phyloP scores from a whole-genome alignment of 352 stramenopile genomes.

The Thalassiosira oceanica region DNA sequence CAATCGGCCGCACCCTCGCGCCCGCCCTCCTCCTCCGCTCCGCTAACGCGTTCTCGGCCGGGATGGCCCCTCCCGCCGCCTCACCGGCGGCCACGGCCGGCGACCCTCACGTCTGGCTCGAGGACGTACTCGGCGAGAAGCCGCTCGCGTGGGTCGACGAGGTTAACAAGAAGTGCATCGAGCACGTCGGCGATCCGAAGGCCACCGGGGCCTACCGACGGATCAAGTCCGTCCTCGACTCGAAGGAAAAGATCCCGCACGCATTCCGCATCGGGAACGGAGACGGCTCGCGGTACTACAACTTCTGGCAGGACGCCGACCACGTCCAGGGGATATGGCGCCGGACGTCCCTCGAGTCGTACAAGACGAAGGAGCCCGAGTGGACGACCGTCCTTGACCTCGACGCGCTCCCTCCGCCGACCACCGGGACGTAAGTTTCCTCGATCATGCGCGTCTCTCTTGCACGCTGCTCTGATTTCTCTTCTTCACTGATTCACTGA shows the following conservation, averaged over 20 bases:
- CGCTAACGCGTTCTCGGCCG: too few relatives aligned
- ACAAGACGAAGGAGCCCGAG: constrained; percentile 26
- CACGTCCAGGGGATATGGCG: constrained; percentile 64
- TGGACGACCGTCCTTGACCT: constrained; percentile 62
- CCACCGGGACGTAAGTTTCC: constrained; percentile 28
- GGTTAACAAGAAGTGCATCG: constrained; percentile 32
- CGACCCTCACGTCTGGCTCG: constrained; percentile 43
- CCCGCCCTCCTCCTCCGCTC: too few relatives aligned
- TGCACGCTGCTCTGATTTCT: constrained; percentile 41
- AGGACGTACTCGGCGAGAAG: constrained; percentile 42
- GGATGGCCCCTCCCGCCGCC: not conserved
- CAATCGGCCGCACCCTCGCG: too few relatives aligned
- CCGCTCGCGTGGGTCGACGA: constrained; percentile 43
- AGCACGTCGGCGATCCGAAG: constrained; percentile 24
- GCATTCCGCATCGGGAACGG: constrained; percentile 40
- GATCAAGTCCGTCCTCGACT: constrained; percentile 49
- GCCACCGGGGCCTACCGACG: constrained; percentile 18
- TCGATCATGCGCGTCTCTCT: too few relatives aligned
- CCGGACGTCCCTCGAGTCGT: constrained; percentile 47
- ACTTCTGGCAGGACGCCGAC: constrained; percentile 76
- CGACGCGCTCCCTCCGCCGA: constrained; percentile 27
- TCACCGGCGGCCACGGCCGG: not conserved
- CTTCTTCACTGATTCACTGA: constrained; percentile 59
- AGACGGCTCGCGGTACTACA: constrained; percentile 56
- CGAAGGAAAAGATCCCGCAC: constrained; percentile 62